phyloP scores from a whole-genome alignment of 495 filamentous ascomycete species.

The Bacidia rubella region DNA sequence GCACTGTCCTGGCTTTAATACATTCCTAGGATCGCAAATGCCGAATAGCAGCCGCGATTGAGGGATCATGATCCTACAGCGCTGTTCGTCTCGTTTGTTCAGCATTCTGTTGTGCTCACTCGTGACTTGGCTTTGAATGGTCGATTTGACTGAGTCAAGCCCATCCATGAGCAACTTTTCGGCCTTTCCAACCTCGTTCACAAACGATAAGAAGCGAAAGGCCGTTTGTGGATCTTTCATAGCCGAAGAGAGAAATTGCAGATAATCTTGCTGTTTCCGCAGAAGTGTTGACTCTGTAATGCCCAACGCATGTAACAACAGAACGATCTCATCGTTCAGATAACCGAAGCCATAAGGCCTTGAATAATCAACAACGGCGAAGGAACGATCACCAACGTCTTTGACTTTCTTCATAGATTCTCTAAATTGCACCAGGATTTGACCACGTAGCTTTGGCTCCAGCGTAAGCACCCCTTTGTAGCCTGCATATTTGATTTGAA shows the following conservation, averaged over 20 bases:
- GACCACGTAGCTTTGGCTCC: slow-evolving; percentile 26
- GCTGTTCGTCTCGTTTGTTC: slow-evolving; percentile 33
- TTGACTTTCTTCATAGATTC: slow-evolving; percentile 41
- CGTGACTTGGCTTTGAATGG: slow-evolving; percentile 25
- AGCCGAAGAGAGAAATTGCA: slow-evolving; percentile 25
- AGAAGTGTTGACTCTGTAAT: slow-evolving; percentile 25
- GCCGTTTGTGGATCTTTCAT: slow-evolving; percentile 14
- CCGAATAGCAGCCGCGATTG: slow-evolving; percentile 36
- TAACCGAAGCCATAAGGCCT: slow-evolving; percentile 36
- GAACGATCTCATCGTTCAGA: slow-evolving; percentile 37
- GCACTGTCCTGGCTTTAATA: slow-evolving; percentile 35
- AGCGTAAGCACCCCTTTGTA: slow-evolving; percentile 39
- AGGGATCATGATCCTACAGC: slow-evolving; percentile 32
- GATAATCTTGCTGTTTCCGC: slow-evolving; percentile 31
- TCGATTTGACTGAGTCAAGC: slow-evolving; percentile 14
- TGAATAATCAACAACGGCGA: slow-evolving; percentile 35
- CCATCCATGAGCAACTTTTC: slow-evolving; percentile 35
- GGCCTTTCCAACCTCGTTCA: slow-evolving; percentile 28
- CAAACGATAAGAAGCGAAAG: slow-evolving; percentile 31
- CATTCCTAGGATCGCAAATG: slow-evolving; percentile 33
- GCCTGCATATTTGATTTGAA: slow-evolving; percentile 37
- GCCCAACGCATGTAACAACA: slow-evolving; percentile 32
- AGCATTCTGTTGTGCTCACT: slow-evolving; percentile 31
- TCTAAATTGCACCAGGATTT: slow-evolving; percentile 28
- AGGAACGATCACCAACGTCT: slow-evolving; percentile 29